Evolutionary conservation across 2,329 filamentous ascomycete species (phyloP).

Genomic region (Zasmidium angulare): DNA sequence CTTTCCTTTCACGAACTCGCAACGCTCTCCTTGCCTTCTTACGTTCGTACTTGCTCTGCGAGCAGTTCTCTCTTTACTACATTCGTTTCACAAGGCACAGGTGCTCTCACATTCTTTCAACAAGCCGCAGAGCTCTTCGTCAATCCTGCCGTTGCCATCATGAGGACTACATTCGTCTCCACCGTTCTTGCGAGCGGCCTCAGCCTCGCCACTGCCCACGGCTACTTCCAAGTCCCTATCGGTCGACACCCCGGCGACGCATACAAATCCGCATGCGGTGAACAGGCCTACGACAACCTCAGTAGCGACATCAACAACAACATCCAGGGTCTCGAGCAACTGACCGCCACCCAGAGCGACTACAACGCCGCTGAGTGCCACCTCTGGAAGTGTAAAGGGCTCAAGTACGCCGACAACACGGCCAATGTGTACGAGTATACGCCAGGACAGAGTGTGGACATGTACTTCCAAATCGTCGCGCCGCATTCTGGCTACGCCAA

Average conservation of each 20-base stretch:
- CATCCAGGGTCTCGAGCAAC: constrained; percentile 56
- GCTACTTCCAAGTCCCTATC: constrained; percentile 51
- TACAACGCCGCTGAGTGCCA: constrained; percentile 26
- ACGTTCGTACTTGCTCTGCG: constrained; percentile 12
- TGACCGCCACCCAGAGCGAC: constrained; percentile 36
- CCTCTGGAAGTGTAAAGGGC: constrained; percentile 48
- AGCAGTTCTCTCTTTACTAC: constrained; percentile 17
- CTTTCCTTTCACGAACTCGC: background rate
- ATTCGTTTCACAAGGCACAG: constrained; percentile 14
- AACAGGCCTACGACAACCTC: constrained; percentile 56
- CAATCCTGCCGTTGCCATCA: constrained; percentile 4
- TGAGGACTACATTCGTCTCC: constrained; percentile 32
- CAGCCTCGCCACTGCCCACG: constrained; percentile 53
- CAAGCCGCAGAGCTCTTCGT: background rate
- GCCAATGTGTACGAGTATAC: constrained; percentile 54
- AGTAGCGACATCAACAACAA: constrained; percentile 58
- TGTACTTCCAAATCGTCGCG: constrained; percentile 50
- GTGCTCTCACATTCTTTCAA: constrained; percentile 6
- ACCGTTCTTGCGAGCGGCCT: constrained; percentile 45
- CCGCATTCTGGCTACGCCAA: constrained; percentile 59
- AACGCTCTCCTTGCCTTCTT: background rate
- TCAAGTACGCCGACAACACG: constrained; percentile 57
- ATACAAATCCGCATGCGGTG: constrained; percentile 54
- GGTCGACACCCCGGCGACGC: constrained; percentile 53
- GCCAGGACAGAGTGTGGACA: constrained; percentile 48